Percentiles rank a stretch among this genome's conserved stretches.
Conservation (phyloP, 139 green algal species). For the Nannochloris sp. region DNA sequence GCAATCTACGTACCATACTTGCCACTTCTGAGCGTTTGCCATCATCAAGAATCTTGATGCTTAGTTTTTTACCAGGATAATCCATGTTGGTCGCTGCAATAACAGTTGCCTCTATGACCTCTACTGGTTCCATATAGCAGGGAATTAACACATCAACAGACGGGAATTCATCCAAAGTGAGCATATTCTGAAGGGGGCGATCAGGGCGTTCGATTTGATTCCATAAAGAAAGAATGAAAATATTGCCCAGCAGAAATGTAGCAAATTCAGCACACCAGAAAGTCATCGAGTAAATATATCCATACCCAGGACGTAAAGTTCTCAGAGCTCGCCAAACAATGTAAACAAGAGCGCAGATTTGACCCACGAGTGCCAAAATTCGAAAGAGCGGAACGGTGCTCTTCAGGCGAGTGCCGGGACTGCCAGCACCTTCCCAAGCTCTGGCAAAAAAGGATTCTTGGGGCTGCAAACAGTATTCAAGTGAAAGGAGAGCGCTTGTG, state of each 20-base stretch:
- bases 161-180: slow-evolving; percentile 2
- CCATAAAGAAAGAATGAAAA: background rate
- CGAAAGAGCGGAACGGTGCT: background rate
- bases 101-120: slow-evolving; percentile 17
- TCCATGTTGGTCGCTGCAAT: slow-evolving; percentile 21
- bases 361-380: background rate
- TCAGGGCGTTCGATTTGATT: slow-evolving; percentile 1
- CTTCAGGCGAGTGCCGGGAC: slow-evolving; percentile 3
- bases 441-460: too few species aligned
- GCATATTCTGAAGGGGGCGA: slow-evolving; percentile 6
- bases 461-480: too few species aligned
- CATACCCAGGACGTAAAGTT: slow-evolving; percentile 4
- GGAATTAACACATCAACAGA: slow-evolving; percentile 8
- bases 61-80: slow-evolving; percentile 15
- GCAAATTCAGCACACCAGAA: slow-evolving; percentile 6
- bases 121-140: slow-evolving; percentile 7
- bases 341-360: background rate
- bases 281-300: slow-evolving; percentile 11
- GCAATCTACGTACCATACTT: slow-evolving; percentile 5
- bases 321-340: slow-evolving; percentile 21
- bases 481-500: too few species aligned
- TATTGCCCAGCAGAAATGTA: background rate
- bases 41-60: slow-evolving; percentile 13
- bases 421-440: background rate
- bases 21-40: slow-evolving; percentile 1